Evolutionary conservation across 495 filamentous ascomycete species (phyloP).

Genomic region (Parachaetomium inaequale): DNA sequence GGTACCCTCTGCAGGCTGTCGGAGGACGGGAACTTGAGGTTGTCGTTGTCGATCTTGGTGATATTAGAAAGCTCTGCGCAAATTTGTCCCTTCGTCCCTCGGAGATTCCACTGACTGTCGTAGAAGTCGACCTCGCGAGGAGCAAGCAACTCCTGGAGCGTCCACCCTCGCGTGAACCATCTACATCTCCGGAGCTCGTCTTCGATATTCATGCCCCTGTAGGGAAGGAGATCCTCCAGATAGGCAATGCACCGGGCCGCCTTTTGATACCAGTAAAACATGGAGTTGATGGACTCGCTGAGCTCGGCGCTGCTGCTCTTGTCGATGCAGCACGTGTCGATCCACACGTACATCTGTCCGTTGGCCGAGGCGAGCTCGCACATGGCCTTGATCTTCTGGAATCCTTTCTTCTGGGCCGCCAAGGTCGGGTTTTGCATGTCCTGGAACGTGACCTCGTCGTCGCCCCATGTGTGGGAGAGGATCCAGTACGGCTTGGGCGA

Average conservation of each 20-base stretch:
- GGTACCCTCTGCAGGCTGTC: not conserved
- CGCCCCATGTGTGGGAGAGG: conserved; percentile 24
- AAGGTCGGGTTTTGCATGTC: conserved; percentile 3
- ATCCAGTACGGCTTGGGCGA: conserved; percentile 8
- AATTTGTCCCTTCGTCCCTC: conserved; percentile 25
- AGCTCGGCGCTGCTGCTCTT: conserved; percentile 42
- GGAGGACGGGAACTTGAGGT: not conserved
- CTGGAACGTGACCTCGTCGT: conserved; percentile 17
- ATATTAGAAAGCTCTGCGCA: conserved; percentile 13
- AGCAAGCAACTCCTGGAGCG: conserved; percentile 40
- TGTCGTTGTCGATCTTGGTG: conserved; percentile 5
- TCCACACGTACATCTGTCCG: conserved; percentile 31
- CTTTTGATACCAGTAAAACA: conserved; percentile 42
- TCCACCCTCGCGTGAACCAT: conserved; percentile 37
- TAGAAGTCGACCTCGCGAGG: conserved; percentile 34
- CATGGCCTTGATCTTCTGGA: conserved; percentile 1
- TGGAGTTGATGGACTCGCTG: conserved; percentile 46
- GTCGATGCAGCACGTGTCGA: conserved; percentile 47
- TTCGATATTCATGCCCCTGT: not conserved
- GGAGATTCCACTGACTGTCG: conserved; percentile 26
- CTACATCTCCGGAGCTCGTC: conserved; percentile 7
- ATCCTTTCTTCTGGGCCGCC: conserved; percentile 3
- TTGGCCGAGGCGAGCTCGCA: not conserved
- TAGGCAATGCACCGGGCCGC: conserved; percentile 34
- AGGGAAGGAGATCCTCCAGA: conserved; percentile 7